phyloP scores from a whole-genome alignment of 768 basidiomycete species.

The Macrocybe gigantea region DNA sequence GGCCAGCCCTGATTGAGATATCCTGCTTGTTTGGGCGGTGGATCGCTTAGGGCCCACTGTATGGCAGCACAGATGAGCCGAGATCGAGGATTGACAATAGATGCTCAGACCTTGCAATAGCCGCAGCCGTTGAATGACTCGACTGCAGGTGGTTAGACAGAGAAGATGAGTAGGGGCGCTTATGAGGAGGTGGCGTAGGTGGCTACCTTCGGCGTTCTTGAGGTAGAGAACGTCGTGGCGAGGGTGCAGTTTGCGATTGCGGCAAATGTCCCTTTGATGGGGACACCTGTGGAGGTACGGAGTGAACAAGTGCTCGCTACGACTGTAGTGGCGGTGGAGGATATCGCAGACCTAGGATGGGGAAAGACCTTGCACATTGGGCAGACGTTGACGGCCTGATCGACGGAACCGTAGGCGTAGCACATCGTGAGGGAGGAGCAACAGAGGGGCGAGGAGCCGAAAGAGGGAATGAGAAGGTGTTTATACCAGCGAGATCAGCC shows the following conservation, averaged over 20 bases:
- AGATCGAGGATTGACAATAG: conserved; percentile 12
- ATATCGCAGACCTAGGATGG: conserved; percentile 44
- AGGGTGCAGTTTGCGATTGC: conserved; percentile 69
- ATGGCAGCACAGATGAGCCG: conserved; percentile 17
- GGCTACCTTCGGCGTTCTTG: conserved; percentile 82
- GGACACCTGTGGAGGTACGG: conserved; percentile 51
- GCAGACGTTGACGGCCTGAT: conserved; percentile 62
- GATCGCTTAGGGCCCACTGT: conserved; percentile 69
- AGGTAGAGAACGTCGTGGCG: conserved; percentile 73
- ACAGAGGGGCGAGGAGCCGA: conserved; percentile 14
- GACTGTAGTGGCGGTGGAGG: conserved; percentile 3
- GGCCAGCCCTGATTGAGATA: conserved; percentile 80
- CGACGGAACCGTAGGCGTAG: conserved; percentile 61
- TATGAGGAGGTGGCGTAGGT: conserved; percentile 13
- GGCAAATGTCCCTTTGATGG: conserved; percentile 69
- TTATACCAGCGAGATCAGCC: conserved; percentile 23
- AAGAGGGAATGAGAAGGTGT: conserved; percentile 33
- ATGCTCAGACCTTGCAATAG: conserved; percentile 71
- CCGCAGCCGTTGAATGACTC: conserved; percentile 83
- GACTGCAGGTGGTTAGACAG: conserved; percentile 32
- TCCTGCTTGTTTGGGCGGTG: conserved; percentile 46
- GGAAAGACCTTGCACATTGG: conserved; percentile 85
- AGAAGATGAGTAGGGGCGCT: conserved; percentile 9
- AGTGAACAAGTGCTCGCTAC: conserved; percentile 15
- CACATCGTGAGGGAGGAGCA: conserved; percentile 50